Evolutionary conservation across 176 grass and related monocot species (phyloP).

Genomic region (Aegilops sharonensis): DNA sequence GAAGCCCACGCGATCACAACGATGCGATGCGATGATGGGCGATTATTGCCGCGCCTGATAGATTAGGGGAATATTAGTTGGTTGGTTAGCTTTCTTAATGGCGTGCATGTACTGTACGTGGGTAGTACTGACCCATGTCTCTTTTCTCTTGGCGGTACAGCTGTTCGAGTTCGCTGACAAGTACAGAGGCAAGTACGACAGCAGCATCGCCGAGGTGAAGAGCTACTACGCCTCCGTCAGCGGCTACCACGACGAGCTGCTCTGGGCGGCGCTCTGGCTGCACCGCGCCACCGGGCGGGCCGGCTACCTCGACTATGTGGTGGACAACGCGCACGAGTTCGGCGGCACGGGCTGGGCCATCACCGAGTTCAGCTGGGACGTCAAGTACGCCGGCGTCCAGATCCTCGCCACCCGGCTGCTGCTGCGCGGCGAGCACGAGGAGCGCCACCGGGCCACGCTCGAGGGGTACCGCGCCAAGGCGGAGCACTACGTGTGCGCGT

Average conservation of each 20-base stretch:
- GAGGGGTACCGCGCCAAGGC: slow-evolving; percentile 62
- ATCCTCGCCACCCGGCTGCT: slow-evolving; percentile 59
- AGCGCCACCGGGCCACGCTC: slow-evolving; percentile 35
- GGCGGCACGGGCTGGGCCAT: slow-evolving; percentile 77
- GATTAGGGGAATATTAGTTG: slow-evolving; percentile 32
- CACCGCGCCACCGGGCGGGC: slow-evolving; percentile 57
- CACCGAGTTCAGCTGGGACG: slow-evolving; percentile 88
- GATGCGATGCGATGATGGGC: neutral
- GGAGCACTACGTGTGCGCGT: slow-evolving; percentile 70
- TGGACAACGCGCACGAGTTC: slow-evolving; percentile 55
- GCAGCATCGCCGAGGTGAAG: slow-evolving; percentile 79
- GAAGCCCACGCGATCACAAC: neutral
- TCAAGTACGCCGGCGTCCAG: slow-evolving; percentile 80
- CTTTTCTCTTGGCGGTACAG: neutral
- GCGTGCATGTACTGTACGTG: neutral
- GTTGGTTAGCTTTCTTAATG: neutral
- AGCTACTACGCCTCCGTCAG: slow-evolving; percentile 86
- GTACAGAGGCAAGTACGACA: slow-evolving; percentile 66
- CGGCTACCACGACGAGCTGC: slow-evolving; percentile 82
- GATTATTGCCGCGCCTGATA: neutral
- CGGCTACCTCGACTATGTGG: slow-evolving; percentile 56
- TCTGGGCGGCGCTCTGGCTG: slow-evolving; percentile 83
- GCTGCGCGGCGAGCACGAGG: slow-evolving; percentile 24
- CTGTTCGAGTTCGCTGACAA: slow-evolving; percentile 72
- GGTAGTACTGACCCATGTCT: neutral